Base-by-base conservation (phyloP, 192 early-diverging fungal genomes). In the Backusella luteola region DNA sequence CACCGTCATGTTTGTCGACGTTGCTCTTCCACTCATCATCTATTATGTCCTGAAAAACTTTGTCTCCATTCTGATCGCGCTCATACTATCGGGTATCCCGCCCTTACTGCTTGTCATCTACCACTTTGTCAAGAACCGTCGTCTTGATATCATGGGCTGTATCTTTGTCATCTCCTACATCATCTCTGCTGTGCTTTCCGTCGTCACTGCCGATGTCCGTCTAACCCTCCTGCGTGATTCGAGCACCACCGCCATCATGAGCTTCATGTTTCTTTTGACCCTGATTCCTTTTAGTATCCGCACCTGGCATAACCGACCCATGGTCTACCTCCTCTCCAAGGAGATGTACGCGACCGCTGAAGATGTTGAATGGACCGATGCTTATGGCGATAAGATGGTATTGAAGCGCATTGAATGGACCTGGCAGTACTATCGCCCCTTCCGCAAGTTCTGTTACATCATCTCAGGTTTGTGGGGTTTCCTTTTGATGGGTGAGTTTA, bases 221-320 rank as follows among this genome's bases (percentile, higher is more conserved):
- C 29, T 81, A 21, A 63, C 80, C 17, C 73, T 86, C 23, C 67
- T 86, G 52, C 76, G 85, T 35, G 85, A 86, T 63, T 86, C 85
- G 4, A 32, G 74, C 35, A 75, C 80, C 21, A 86, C 84, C 1
- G 70, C 79, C 35, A 70, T 81, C 3, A 69, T 77, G 29, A 74
- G 81, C 67, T n/a, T 77, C 23, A 67, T 79, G 34, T 86, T 86
- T 73, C 41, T 86, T 4, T 15, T 75, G 17, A 81, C 81, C 6
- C 36, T 86, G n/a, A 75, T 86, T 4, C 85, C 85, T 35, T 66
- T 86, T 49, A 56, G 73, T 12, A 76, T 73, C 63, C 56, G 79
- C 1, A 56, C 69, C n/a, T 75, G 83, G 73, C 56, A 73, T 15
- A 52, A 79, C 23, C 75, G 76, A 21, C 85, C 85, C 3, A 26